Evolutionary conservation across 108 stramenopile species (phyloP), one percentile per base, ranked within the genome.

Genomic region (Skeletonema grethae): DNA sequence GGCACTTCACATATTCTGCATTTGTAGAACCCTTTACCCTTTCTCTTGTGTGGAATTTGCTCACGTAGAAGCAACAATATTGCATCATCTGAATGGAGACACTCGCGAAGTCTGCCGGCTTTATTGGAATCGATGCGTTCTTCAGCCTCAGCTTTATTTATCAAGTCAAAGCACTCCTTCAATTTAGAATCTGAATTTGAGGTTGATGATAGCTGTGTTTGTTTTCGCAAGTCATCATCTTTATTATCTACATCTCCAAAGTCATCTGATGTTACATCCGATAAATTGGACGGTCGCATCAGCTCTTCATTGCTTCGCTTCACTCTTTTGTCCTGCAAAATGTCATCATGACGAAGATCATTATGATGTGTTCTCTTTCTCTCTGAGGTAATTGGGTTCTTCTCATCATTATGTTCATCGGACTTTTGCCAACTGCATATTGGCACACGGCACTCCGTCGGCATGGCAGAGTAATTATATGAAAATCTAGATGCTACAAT

Each of bases 1-100:
- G 74, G 66, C 18, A 75, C 59, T 57, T 57, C 34, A 45, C 74
- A 75, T 12, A 75, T 28, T 60, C 57, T 66, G 46, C 74, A 75
- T 36, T 43, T 60, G 46, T 75, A 75, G 41, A 43, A 43, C 32
- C 74, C 74, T 7, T 46, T 57, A 24, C 73, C 73, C 22, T 41
- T 60, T 16, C 74, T 41, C 28, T 75, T 67, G 11, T 11, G 30
- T 24, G 74, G 74, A 12, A 75, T 75, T 61, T 61, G 60, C n/a
- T 61, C 60, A 36, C 60, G 30, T 4, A 61, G 32, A 3, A 61
- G 60, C 60, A 36, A 1, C 31, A 7, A 18, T 10, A 36, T 24
- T 18, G 35, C 35, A 36, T 61, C 60, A 18, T 36, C 30, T 1
- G 60, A 32, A 35, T 61, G 25, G 34, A 61, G 60, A 31, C 60